Conservation (phyloP, 192 early-diverging fungal species). For the Gryganskiella cystojenkinii region DNA sequence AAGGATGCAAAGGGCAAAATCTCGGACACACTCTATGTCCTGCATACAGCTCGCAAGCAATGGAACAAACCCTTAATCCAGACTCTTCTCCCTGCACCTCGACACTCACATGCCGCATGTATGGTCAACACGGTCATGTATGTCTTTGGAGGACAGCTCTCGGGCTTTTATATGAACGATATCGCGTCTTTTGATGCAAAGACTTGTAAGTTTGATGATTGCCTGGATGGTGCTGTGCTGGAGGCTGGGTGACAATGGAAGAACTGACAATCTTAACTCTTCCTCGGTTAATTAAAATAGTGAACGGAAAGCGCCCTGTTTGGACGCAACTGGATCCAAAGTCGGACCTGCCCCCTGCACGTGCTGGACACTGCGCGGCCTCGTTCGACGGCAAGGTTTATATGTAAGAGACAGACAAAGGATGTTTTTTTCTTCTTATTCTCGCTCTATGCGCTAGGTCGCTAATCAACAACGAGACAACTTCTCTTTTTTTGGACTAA, state of each 20-base stretch:
- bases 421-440: too few species aligned
- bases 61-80: conserved; percentile 60
- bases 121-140: conserved; percentile 59
- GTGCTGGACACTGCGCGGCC: conserved; percentile 52
- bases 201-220: conserved; percentile 50
- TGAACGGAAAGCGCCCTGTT: conserved; percentile 42
- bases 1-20: conserved; percentile 39
- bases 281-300: conserved; percentile 7
- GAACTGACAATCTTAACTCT: background rate
- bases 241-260: too few species aligned
- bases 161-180: conserved; percentile 59
- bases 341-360: conserved; percentile 38
- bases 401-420: conserved; percentile 23
- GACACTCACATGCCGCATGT: conserved; percentile 62
- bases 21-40: conserved; percentile 22
- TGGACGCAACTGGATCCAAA: conserved; percentile 42
- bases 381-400: conserved; percentile 43
- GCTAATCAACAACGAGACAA: background rate
- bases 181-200: conserved; percentile 60
- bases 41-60: conserved; percentile 48
- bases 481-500: background rate
- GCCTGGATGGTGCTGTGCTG: too few species aligned
- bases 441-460: background rate
- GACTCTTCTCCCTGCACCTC: conserved; percentile 46
- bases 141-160: conserved; percentile 59